These are phyloP conservation scores for Cruciata laevipes DNA, from an alignment of 257 asterid species.

Conservation along the genomic window DNA sequence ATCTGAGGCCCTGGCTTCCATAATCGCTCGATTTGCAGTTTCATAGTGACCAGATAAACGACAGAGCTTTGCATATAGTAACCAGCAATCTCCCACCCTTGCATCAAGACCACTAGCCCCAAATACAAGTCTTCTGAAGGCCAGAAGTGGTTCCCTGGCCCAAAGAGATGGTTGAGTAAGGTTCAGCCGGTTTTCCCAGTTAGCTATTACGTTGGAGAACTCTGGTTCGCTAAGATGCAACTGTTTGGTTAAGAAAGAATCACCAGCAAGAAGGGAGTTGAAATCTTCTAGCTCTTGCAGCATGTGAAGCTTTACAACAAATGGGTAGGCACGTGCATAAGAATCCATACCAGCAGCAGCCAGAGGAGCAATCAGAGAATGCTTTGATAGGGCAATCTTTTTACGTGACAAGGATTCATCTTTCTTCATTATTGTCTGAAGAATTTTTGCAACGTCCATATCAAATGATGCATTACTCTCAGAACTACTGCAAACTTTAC, in stretches of 20 bases:
- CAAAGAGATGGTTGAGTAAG: conserved; percentile 93
- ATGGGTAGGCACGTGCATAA: conserved; percentile 93
- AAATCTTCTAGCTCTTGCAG: conserved; percentile 94
- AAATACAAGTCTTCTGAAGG: conserved; percentile 86
- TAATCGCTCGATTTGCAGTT: conserved; percentile 87
- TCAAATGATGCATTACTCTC: conserved; percentile 93
- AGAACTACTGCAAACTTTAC: conserved; percentile 75
- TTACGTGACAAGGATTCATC: conserved; percentile 69
- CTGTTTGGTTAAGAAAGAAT: conserved; percentile 61
- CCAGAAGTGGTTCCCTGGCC: conserved; percentile 98
- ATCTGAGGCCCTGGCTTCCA: conserved; percentile 81
- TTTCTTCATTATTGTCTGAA: conserved; percentile 83
- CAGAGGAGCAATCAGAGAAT: conserved; percentile 94
- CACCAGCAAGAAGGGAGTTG: conserved; percentile 66
- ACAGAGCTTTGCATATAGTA: conserved; percentile 92
- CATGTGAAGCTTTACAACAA: conserved; percentile 91
- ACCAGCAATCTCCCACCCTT: conserved; percentile 88
- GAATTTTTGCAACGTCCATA: conserved; percentile 91
- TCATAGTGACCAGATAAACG: conserved; percentile 98
- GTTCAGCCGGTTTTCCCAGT: conserved; percentile 90
- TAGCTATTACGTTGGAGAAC: conserved; percentile 51
- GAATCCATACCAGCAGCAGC: conserved; percentile 99
- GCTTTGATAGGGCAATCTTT: conserved; percentile 76
- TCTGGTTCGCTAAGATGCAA: conserved; percentile 55
- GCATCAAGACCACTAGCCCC: conserved; percentile 66